A percentile compares a stretch with the other conserved stretches of the same genome.
phyloP scores from a whole-genome alignment of 116 monocot genomes.

The Iris pallida region DNA sequence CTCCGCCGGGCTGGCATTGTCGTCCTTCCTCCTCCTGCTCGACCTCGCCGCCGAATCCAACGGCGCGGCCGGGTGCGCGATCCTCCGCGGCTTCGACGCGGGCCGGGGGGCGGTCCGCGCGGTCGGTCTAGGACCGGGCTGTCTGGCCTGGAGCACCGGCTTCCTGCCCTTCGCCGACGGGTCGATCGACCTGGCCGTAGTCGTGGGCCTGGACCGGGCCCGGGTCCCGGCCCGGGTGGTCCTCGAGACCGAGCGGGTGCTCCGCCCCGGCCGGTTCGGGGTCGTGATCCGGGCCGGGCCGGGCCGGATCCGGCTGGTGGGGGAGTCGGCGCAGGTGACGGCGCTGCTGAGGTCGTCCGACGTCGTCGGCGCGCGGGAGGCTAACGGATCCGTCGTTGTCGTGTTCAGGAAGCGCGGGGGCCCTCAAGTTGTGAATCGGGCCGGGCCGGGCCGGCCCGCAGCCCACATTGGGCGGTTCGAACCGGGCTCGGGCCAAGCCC shows the following conservation, averaged over 20 bases:
- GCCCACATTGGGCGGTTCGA: no score
- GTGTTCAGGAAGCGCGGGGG: constrained; percentile 23
- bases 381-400: constrained; percentile 24
- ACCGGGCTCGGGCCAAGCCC: no score
- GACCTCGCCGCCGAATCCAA: no score
- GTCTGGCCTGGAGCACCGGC: no score
- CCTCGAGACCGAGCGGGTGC: constrained; percentile 37
- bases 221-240: constrained; percentile 39
- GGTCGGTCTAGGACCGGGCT: no score
- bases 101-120: no score
- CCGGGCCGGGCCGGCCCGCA: no score
- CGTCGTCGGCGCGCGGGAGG: constrained; percentile 18
- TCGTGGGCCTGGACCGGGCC: constrained; percentile 25
- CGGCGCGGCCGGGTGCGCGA: no score
- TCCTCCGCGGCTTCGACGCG: no score
- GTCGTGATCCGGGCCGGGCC: constrained; percentile 10
- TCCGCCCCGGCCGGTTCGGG: constrained; percentile 32
- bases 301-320: constrained; percentile 8
- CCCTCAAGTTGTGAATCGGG: no score
- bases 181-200: constrained; percentile 32
- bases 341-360: constrained; percentile 29
- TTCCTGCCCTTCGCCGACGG: constrained; percentile 15
- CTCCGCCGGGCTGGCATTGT: no score
- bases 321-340: constrained; percentile 27
- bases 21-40: no score